These are phyloP conservation scores for Rhexocercosporidium sp. DNA, from an alignment of 2,329 filamentous ascomycete species.

Conservation along the genomic window DNA sequence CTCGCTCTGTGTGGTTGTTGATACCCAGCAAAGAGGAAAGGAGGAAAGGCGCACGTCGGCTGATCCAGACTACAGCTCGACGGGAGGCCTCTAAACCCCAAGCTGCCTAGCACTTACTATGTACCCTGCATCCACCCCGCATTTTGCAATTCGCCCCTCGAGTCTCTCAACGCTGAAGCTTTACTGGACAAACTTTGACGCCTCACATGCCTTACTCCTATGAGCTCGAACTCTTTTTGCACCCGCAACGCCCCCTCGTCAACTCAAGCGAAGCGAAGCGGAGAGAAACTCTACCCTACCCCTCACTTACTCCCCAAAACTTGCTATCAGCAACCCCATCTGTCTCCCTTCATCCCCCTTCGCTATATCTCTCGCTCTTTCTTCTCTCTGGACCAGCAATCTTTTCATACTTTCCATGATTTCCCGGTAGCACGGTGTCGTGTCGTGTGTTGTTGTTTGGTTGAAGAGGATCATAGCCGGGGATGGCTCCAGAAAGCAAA, in stretches of 20 bases:
- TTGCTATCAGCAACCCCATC: neutral
- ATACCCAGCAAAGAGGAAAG: too few relatives aligned
- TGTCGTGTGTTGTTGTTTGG: neutral
- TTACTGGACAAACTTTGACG: neutral
- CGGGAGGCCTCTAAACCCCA: neutral
- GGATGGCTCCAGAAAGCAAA: conserved; percentile 39
- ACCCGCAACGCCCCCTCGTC: too few relatives aligned
- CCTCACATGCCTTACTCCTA: neutral
- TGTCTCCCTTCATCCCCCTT: conserved; percentile 5
- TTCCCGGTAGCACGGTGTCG: conserved; percentile 16
- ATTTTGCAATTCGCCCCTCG: conserved; percentile 5
- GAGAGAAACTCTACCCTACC: neutral
- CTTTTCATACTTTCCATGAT: conserved; percentile 24
- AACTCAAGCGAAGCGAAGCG: too few relatives aligned
- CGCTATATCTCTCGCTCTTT: conserved; percentile 34
- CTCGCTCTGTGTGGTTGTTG: too few relatives aligned
- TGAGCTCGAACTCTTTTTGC: too few relatives aligned
- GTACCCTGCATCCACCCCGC: conserved; percentile 3
- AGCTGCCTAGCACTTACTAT: neutral
- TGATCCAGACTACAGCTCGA: neutral
- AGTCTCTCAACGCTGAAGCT: neutral
- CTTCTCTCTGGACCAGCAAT: neutral
- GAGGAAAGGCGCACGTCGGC: neutral
- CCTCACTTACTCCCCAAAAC: neutral
- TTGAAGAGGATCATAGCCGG: conserved; percentile 19